These are phyloP conservation scores for Zymoseptoria ardabiliae DNA, from an alignment of 2,329 filamentous ascomycete genomes.

Conservation along the genomic window DNA sequence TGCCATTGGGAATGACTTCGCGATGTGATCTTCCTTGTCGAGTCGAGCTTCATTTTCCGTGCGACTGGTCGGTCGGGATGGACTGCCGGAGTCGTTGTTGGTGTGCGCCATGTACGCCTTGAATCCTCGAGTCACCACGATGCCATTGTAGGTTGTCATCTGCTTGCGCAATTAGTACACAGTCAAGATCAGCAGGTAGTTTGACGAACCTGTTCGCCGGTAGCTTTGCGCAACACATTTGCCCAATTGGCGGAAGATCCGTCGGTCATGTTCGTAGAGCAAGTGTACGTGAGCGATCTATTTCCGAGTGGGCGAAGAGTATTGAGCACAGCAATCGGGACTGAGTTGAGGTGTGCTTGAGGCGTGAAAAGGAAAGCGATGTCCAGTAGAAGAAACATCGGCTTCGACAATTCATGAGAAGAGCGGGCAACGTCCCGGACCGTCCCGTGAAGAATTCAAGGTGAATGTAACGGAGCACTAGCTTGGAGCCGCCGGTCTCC, in stretches of 20 bases:
- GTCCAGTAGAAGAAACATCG: background rate
- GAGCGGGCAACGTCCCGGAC: no score
- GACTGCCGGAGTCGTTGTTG: no score
- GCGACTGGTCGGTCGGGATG: background rate
- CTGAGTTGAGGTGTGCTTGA: background rate
- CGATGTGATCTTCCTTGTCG: background rate
- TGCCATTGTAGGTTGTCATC: no score
- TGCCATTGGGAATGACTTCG: background rate
- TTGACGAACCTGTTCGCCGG: slow-evolving; percentile 4
- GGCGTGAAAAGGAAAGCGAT: background rate
- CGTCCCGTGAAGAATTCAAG: no score
- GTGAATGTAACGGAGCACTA: no score
- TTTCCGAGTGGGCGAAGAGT: background rate
- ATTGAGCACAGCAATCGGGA: background rate
- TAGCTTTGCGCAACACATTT: slow-evolving; percentile 2
- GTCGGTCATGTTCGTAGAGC: background rate
- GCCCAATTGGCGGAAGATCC: slow-evolving; percentile 1
- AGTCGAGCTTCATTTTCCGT: background rate
- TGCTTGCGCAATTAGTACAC: no score
- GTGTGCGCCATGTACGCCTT: no score
- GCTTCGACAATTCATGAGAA: background rate
- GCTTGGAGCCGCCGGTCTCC: no score
- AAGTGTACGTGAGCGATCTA: background rate
- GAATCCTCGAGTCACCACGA: no score
- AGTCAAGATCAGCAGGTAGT: no score